Evolutionary conservation across 495 filamentous ascomycete genomes (phyloP).

Genomic region (Diplogelasinospora grovesii): DNA sequence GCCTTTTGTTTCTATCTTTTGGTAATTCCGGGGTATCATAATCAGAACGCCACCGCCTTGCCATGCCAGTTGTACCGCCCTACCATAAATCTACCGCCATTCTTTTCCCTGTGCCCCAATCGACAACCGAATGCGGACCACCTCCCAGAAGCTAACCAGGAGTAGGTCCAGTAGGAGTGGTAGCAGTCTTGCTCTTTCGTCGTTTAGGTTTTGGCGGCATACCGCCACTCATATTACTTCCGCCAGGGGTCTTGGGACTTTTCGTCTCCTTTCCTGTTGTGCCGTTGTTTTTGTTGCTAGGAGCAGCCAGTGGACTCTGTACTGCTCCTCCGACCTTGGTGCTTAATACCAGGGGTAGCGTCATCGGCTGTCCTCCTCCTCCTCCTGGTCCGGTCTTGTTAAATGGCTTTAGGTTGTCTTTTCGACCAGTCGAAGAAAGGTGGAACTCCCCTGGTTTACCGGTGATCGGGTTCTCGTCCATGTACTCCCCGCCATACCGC

Average conservation of each 20-base stretch:
- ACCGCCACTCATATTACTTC: no score
- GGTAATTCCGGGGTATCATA: not conserved
- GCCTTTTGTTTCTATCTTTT: not conserved
- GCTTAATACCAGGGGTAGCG: slow-evolving; percentile 24
- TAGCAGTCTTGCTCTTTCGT: slow-evolving; percentile 50
- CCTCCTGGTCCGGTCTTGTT: not conserved
- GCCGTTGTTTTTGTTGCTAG: slow-evolving; percentile 26
- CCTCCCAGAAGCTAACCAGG: not conserved
- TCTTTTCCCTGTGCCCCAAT: not conserved
- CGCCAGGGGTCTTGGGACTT: slow-evolving; percentile 44
- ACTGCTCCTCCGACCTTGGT: slow-evolving; percentile 38
- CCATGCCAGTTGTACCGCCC: not conserved
- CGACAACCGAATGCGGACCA: not conserved
- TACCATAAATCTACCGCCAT: not conserved
- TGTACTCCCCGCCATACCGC: slow-evolving; percentile 68
- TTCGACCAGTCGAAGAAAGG: slow-evolving; percentile 54
- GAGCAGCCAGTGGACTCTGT: slow-evolving; percentile 25
- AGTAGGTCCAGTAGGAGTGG: slow-evolving; percentile 15
- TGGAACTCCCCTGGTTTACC: slow-evolving; percentile 85
- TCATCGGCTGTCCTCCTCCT: slow-evolving; percentile 5
- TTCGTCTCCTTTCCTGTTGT: slow-evolving; percentile 45
- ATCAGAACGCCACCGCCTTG: not conserved
- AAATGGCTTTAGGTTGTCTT: slow-evolving; percentile 28
- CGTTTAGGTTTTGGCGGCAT: slow-evolving; percentile 45
- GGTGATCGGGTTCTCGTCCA: slow-evolving; percentile 84